Evolutionary conservation across 768 basidiomycete species (phyloP), one percentile per base, ranked within the genome.

Genomic region (Termitomyces sp.): DNA sequence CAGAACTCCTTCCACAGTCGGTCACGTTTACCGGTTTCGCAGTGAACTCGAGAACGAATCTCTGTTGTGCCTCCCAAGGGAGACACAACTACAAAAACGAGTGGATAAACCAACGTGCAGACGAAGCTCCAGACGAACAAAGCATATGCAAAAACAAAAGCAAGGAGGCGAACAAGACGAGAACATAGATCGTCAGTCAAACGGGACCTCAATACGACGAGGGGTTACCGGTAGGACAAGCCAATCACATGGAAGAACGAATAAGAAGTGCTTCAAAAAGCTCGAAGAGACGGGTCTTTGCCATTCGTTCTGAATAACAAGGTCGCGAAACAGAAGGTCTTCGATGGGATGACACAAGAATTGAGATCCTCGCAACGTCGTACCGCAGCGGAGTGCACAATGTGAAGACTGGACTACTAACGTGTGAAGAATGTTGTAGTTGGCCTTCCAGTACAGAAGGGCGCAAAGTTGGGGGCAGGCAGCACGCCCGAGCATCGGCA

Each of bases 41-140:
- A 26, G 66, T 69, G 73, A 67, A 70, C 73, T 76, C 76, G 81
- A 83, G 82, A 79, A 75, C 79, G 68, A 81, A 77, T 79, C 81
- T 81, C 80, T 83, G 66, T 79, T 80, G 70, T 63, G 65, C 65
- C 70, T 73, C 79, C 79, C 77, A 64, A 40, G 64, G 75, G 69
- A 75, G 63, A 63, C 66, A 59, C 72, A 79, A 80, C 69, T 75
- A 72, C 73, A 72, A 56, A 58, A n/a, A 54, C 51, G 59, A 60
- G 45, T 56, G 56, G 56, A 53, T 16, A 57, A 53, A 67, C 65
- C 65, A 69, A 72, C 72, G 61, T 72, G 63, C 50, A 50, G 53
- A 53, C 55, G 35, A 57, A n/a, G 54, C 58, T 26, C 30, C n/a
- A 22, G 33, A 22, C 33, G 48, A 50, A 42, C 54, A 55, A 9